Evolutionary conservation across 306 rosid species (phyloP).

Genomic region (Trifolium subterraneum): DNA sequence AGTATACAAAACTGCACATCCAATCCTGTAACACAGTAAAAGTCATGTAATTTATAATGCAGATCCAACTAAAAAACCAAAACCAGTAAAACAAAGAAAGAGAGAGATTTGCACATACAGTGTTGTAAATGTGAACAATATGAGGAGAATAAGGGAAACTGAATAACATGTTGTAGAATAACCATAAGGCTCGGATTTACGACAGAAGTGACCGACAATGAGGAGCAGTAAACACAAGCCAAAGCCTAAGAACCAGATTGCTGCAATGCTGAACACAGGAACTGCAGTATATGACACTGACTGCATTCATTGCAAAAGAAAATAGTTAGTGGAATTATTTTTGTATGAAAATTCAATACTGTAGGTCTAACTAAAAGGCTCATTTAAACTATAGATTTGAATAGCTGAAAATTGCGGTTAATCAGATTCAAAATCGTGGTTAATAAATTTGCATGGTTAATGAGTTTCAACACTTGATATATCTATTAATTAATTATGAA

Average conservation of each 20-base stretch:
- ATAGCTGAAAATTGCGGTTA: background rate
- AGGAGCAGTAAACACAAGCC: conserved; percentile 54
- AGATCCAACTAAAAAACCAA: conserved; percentile 15
- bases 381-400: background rate
- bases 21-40: conserved; percentile 51
- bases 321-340: conserved; percentile 25
- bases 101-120: conserved; percentile 45
- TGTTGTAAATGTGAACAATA: conserved; percentile 48
- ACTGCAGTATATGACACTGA: conserved; percentile 69
- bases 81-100: conserved; percentile 25
- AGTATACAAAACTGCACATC: conserved; percentile 68
- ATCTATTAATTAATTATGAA: too few species aligned
- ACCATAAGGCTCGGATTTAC: conserved; percentile 48
- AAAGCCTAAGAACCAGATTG: conserved; percentile 68
- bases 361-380: background rate
- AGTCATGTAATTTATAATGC: conserved; percentile 14
- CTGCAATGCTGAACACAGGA: conserved; percentile 63
- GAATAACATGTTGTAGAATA: conserved; percentile 51
- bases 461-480: too few species aligned
- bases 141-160: conserved; percentile 53
- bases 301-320: conserved; percentile 52
- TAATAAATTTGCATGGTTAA: too few species aligned
- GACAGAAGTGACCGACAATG: conserved; percentile 50
- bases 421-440: background rate
- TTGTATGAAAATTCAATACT: conserved; percentile 1